phyloP scores from a whole-genome alignment of 169 alveolate species.

The Babesia ovata region DNA sequence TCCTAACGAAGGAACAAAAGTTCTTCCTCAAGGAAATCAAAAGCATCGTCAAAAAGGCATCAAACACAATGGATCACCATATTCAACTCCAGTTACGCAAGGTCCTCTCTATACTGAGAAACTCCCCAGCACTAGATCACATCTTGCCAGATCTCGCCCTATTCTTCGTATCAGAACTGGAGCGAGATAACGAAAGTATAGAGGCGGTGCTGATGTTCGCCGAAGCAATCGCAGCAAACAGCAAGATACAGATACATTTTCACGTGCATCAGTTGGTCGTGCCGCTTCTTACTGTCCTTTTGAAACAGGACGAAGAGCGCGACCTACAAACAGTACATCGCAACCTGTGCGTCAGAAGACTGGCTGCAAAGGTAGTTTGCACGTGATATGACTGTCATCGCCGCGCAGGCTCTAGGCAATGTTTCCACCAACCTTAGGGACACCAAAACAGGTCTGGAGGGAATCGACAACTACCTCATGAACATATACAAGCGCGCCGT shows the following conservation, averaged over 20 bases:
- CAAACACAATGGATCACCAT: constrained; percentile 59
- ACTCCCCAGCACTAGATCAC: constrained; percentile 68
- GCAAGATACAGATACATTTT: constrained; percentile 59
- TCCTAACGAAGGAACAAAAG: constrained; percentile 68
- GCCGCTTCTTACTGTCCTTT: constrained; percentile 46
- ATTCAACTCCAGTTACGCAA: constrained; percentile 50
- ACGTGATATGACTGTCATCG: background rate
- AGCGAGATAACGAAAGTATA: constrained; percentile 15
- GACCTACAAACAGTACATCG: constrained; percentile 36
- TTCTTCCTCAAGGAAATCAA: constrained; percentile 67
- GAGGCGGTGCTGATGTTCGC: constrained; percentile 52
- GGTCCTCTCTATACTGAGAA: constrained; percentile 48
- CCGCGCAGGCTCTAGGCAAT: constrained; percentile 40
- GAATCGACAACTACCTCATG: constrained; percentile 61
- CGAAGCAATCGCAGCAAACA: constrained; percentile 59
- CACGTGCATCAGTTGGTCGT: constrained; percentile 65
- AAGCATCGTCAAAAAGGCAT: constrained; percentile 58
- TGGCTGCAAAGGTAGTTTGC: constrained; percentile 43
- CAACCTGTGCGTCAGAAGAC: constrained; percentile 41
- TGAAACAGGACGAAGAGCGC: constrained; percentile 41
- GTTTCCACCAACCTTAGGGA: constrained; percentile 37
- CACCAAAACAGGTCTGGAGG: constrained; percentile 55
- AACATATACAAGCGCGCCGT: constrained; percentile 50
- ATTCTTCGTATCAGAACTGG: constrained; percentile 52
- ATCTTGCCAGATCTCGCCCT: constrained; percentile 60